Base-by-base conservation (phyloP, 495 filamentous ascomycete genomes). In the Penicillium pancosmium region DNA sequence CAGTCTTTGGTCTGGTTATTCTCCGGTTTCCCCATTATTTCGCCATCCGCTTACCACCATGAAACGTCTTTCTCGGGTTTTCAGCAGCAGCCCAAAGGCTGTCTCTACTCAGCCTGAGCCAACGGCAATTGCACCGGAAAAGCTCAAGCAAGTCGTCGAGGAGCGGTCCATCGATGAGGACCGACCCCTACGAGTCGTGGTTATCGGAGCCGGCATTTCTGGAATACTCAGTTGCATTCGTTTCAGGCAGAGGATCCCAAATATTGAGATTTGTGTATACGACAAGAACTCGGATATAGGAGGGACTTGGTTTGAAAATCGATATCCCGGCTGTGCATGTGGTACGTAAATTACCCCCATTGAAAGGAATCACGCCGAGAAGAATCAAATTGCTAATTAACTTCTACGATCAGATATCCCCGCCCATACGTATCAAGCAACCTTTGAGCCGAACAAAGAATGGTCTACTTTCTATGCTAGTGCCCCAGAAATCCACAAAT, bases 251-350 rank as follows among this genome's bases (percentile, higher is more conserved):
- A 80, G 80, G 47, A 78, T 87, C 35, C 77, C 75, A 3, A 83
- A 85, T 52, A 66, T 88, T 49, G 82, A 88, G 13, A 73, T 87
- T 25, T 78, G 82, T 34, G 84, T 90, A 41, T 94, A 91, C 69
- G 91, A 94, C 68, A 93, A 92, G 80, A 93, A 93, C 61, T 67
- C 69, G 1, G 88, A 88, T 48, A 78, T 90, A 60, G 85, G 87
- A 34, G 88, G 89, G 0, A 88, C 87, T 1, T 92, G 88, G 88
- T 84, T 82, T 44, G 86, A 89, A 68, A 90, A 91, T 54, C 75
- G 78, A 57, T 91, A 91, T 66, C 86, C 87, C 0, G 87, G 88
- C 18, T 84, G 86, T n/a, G 80, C 81, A 16, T 85, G 82, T 65
- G 78, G 72, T 75, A 66, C 2, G 72, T 64, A 31, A 31, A 31